These are phyloP conservation scores for Trichosporon sp. DNA, from an alignment of 1,284 basidiomycete species.

Conservation along the genomic window DNA sequence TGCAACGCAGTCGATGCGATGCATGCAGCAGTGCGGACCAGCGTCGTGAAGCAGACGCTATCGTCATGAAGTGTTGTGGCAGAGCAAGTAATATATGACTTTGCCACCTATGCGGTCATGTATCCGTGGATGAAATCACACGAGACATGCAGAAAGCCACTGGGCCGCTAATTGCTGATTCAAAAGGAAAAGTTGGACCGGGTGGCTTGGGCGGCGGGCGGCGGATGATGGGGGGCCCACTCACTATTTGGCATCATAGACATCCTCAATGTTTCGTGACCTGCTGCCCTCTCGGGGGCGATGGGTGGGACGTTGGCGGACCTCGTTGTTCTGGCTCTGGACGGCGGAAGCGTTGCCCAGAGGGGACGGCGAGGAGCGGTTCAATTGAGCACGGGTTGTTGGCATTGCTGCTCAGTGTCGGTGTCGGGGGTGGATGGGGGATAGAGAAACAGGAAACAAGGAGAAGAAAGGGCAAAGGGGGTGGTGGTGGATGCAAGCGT, in stretches of 20 bases:
- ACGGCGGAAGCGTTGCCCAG: slow-evolving; percentile 9
- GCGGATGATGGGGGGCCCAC: slow-evolving; percentile 15
- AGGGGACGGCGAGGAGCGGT: not conserved
- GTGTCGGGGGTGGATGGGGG: not conserved
- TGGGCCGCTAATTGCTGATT: not conserved
- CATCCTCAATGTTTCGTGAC: slow-evolving; percentile 37
- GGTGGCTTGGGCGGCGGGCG: too few species aligned
- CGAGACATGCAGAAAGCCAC: not conserved
- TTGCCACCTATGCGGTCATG: not conserved
- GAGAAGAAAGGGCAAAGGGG: not conserved
- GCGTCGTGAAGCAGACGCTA: too few species aligned
- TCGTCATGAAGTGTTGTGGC: too few species aligned
- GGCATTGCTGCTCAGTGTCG: slow-evolving; percentile 21
- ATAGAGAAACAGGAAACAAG: not conserved
- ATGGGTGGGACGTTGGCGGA: slow-evolving; percentile 12
- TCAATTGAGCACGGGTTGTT: slow-evolving; percentile 29
- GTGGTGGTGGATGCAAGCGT: not conserved
- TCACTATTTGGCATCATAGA: slow-evolving; percentile 48
- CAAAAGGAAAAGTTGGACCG: not conserved
- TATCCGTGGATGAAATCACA: not conserved
- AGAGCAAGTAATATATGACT: too few species aligned
- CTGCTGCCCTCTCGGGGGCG: slow-evolving; percentile 32
- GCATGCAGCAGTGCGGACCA: not conserved
- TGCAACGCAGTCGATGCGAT: not conserved
- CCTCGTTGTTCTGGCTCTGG: slow-evolving; percentile 11